Percentiles rank a stretch among this genome's conserved stretches.
phyloP scores from a whole-genome alignment of 2,329 filamentous ascomycete species.

The Paradendryphiella salina region DNA sequence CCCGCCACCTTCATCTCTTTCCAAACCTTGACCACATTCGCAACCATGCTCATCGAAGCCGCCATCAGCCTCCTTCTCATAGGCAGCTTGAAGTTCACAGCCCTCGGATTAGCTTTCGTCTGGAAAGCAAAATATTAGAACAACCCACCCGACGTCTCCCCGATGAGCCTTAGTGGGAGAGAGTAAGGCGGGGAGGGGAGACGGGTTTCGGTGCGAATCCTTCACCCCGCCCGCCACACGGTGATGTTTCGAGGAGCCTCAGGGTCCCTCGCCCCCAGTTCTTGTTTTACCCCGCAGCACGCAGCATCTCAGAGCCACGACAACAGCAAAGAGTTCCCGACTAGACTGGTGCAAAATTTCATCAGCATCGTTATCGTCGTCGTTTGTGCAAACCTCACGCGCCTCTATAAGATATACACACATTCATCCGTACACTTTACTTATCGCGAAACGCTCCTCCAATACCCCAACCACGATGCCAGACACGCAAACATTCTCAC shows the following conservation, averaged over 20 bases:
- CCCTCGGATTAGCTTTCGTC: constrained; percentile 32
- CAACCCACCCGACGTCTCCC: background rate
- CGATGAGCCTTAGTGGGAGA: no score
- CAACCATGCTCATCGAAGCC: constrained; percentile 26
- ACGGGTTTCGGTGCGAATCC: no score
- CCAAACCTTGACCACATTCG: background rate
- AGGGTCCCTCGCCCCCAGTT: background rate
- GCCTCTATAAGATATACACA: no score
- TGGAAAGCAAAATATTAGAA: constrained; percentile 32
- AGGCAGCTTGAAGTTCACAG: constrained; percentile 37
- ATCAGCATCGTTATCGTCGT: no score
- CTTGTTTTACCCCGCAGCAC: background rate
- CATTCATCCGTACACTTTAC: no score
- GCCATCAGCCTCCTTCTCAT: constrained; percentile 30
- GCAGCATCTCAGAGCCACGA: background rate
- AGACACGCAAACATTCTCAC: constrained; percentile 60
- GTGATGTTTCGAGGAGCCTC: background rate
- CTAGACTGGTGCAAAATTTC: no score
- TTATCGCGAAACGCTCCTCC: no score
- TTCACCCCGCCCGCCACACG: no score
- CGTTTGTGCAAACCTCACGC: no score
- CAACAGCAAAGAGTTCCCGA: no score
- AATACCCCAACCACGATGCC: no score
- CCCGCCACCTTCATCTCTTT: background rate
- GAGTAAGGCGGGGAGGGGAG: no score